Percentiles rank a stretch among this genome's conserved stretches.
phyloP scores from a whole-genome alignment of 1,284 basidiomycete genomes.

The Irpex sp. region DNA sequence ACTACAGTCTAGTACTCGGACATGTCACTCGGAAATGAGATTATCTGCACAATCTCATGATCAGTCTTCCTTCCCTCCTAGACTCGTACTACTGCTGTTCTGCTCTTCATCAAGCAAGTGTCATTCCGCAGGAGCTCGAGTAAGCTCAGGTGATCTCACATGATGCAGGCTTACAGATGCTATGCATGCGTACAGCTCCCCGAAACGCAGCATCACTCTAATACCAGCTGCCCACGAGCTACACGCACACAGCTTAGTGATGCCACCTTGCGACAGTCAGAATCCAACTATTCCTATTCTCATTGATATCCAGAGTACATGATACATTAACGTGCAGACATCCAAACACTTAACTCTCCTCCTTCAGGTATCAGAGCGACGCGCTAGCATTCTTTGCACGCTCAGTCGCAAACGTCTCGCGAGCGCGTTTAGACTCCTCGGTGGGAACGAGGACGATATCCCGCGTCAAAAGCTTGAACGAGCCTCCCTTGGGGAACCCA shows the following conservation, averaged over 20 bases:
- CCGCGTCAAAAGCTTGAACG: slow-evolving; percentile 57
- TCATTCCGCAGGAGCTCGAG: not conserved
- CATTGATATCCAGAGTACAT: too few species aligned
- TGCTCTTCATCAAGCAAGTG: not conserved
- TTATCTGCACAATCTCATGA: not conserved
- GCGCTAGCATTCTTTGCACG: slow-evolving; percentile 21
- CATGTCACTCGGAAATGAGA: not conserved
- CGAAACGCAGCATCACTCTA: not conserved
- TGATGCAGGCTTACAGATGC: not conserved
- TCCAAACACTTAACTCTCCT: too few species aligned
- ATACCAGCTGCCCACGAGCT: too few species aligned
- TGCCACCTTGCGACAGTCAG: not conserved
- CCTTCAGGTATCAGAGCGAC: not conserved
- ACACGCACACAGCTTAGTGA: not conserved
- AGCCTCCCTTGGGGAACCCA: slow-evolving; percentile 57
- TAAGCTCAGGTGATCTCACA: not conserved
- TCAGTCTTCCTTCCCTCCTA: not conserved
- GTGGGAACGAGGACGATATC: slow-evolving; percentile 62
- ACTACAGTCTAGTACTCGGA: not conserved
- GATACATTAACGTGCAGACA: too few species aligned
- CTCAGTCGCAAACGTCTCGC: slow-evolving; percentile 24
- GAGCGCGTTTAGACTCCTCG: slow-evolving; percentile 39
- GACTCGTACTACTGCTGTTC: not conserved
- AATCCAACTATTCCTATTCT: too few species aligned
- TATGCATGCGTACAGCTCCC: not conserved